These are phyloP conservation scores for Populus hybrid DNA, from an alignment of 441 rosid species.

Conservation along the genomic window DNA sequence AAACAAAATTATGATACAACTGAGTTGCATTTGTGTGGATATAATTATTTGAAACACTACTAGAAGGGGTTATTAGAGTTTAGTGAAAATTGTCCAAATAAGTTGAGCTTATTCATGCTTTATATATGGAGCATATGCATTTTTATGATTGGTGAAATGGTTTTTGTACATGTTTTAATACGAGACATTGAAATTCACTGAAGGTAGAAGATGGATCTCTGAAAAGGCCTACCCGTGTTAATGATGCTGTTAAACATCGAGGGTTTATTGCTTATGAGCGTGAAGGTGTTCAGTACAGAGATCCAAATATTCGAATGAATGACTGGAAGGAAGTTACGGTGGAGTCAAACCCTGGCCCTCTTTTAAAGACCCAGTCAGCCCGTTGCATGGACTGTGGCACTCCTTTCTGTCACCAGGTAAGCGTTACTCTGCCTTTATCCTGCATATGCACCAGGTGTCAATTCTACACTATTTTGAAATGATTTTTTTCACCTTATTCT, in stretches of 20 bases:
- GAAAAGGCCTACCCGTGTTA: constrained; percentile 66
- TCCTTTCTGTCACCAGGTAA: constrained; percentile 99
- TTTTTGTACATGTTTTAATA: constrained; percentile 1
- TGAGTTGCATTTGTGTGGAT: neutral
- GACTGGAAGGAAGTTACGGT: constrained; percentile 98
- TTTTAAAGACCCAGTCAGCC: constrained; percentile 91
- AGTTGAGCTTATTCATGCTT: neutral
- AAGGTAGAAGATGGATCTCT: constrained; percentile 36
- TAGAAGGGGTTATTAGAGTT: neutral
- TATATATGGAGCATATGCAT: neutral
- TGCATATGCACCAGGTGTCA: neutral
- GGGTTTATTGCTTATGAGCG: constrained; percentile 97
- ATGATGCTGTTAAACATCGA: constrained; percentile 71
- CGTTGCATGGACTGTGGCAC: constrained; percentile 99
- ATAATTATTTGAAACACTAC: neutral
- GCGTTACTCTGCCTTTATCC: neutral
- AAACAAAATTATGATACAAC: neutral
- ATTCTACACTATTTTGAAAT: neutral
- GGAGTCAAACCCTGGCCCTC: constrained; percentile 80
- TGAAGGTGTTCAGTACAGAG: constrained; percentile 89
- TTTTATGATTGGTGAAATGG: neutral
- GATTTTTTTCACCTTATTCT: neutral
- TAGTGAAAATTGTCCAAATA: neutral
- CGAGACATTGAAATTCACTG: constrained; percentile 26
- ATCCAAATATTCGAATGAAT: constrained; percentile 77